phyloP scores from a whole-genome alignment of 2,329 filamentous ascomycete genomes.

The Fusarium sp. region DNA sequence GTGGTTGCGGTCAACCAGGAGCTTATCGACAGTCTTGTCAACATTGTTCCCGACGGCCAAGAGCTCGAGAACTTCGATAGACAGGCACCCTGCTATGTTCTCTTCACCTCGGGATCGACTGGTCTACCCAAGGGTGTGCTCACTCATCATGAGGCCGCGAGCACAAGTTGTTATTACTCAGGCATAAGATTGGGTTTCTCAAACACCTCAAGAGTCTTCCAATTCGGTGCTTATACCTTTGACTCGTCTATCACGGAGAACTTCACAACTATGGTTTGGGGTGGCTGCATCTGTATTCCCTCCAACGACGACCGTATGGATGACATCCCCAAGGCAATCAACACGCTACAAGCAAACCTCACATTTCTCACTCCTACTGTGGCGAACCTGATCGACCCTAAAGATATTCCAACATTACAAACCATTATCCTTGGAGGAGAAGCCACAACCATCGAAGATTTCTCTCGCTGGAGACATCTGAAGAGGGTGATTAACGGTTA shows the following conservation, averaged over 20 bases:
- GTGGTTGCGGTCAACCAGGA: constrained; percentile 1
- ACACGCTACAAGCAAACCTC: background rate
- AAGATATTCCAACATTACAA: background rate
- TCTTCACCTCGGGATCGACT: constrained; percentile 1
- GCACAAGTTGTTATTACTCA: constrained; percentile 13
- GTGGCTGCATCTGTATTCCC: constrained; percentile 12
- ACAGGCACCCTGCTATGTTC: constrained; percentile 2
- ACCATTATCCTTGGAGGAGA: constrained; percentile 12
- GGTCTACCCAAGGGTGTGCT: constrained; percentile 9
- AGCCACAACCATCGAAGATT: constrained; percentile 4
- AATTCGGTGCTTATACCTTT: constrained; percentile 11
- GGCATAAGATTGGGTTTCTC: constrained; percentile 17
- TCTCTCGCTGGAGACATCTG: constrained; percentile 7
- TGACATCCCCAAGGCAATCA: constrained; percentile 4
- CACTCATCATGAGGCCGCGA: constrained; percentile 8
- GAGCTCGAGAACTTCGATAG: constrained; percentile 1
- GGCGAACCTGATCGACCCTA: background rate
- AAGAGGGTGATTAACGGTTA: constrained; percentile 11
- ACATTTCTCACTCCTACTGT: constrained; percentile 1
- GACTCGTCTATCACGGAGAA: constrained; percentile 2
- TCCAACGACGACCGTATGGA: constrained; percentile 3
- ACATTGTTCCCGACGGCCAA: background rate
- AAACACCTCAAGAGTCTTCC: constrained; percentile 3
- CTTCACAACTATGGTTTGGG: constrained; percentile 8
- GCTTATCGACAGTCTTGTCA: background rate